These are phyloP conservation scores for Aurinia saxatilis DNA, from an alignment of 345 rosid genomes.

Conservation along the genomic window DNA sequence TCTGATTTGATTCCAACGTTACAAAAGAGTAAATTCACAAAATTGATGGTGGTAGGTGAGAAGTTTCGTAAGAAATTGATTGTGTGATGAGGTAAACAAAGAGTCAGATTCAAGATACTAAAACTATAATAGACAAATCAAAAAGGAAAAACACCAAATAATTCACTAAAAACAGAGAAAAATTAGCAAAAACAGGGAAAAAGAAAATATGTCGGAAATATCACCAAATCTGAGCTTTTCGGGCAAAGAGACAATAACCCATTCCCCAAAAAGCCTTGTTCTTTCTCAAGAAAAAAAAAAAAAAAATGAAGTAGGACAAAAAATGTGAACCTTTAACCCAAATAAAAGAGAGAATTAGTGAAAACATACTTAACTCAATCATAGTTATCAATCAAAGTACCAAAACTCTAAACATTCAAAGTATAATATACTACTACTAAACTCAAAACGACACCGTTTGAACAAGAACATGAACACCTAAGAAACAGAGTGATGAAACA, in stretches of 20 bases:
- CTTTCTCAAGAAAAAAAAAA: conserved; percentile 20
- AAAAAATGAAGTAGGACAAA: neutral
- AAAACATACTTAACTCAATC: neutral
- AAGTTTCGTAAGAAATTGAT: neutral
- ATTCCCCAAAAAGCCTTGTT: conserved; percentile 25
- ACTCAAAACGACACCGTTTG: neutral
- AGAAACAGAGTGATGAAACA: conserved; percentile 20
- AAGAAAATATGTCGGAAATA: conserved; percentile 23
- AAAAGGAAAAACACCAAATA: neutral
- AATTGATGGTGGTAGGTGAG: conserved; percentile 24
- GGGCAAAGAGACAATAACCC: conserved; percentile 27
- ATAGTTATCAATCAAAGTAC: neutral
- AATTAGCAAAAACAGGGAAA: neutral
- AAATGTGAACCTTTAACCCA: conserved; percentile 1
- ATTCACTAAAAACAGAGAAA: neutral
- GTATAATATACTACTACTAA: neutral
- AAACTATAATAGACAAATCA: conserved; percentile 2
- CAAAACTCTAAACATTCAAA: neutral
- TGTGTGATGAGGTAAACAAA: neutral
- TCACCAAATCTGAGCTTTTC: conserved; percentile 29
- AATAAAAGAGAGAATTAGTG: neutral
- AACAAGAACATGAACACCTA: neutral
- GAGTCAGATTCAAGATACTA: neutral
- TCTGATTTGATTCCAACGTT: conserved; percentile 6
- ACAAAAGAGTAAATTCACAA: conserved; percentile 9